Conservation (phyloP, 225 moss, liverwort and hornwort species). For the Bryoerythrophyllum caledonicum region DNA sequence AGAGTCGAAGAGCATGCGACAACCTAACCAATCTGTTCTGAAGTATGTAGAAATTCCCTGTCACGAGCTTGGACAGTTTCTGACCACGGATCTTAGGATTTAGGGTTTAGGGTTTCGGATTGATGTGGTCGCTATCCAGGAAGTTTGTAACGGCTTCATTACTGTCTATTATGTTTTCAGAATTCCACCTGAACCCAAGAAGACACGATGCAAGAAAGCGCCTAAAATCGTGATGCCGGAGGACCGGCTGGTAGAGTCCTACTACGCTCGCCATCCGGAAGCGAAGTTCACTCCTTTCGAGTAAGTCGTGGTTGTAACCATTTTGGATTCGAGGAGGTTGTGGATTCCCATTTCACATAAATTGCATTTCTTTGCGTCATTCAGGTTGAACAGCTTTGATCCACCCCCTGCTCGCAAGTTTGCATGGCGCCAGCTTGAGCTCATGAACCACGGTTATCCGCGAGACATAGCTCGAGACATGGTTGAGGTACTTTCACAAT, state of each 20-base stretch:
- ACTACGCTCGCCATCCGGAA: constrained; percentile 87
- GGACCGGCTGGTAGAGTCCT: constrained; percentile 84
- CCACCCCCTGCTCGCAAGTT: constrained; percentile 80
- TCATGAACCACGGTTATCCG: constrained; percentile 64
- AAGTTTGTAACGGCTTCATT: background rate
- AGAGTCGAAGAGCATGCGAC: background rate
- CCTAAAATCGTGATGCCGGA: constrained; percentile 74
- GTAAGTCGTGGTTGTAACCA: constrained; percentile 40
- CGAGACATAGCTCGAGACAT: constrained; percentile 81
- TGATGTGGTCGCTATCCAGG: no score
- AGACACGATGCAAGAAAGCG: constrained; percentile 64
- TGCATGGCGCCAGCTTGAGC: constrained; percentile 88
- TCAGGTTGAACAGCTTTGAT: constrained; percentile 87
- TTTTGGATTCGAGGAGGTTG: constrained; percentile 3
- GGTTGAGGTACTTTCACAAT: constrained; percentile 62
- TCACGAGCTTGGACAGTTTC: background rate
- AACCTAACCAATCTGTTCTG: background rate
- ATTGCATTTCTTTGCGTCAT: background rate
- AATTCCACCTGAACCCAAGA: constrained; percentile 73
- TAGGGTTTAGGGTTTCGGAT: background rate
- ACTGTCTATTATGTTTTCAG: constrained; percentile 39
- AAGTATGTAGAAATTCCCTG: background rate
- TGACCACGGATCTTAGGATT: no score
- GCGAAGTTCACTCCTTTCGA: constrained; percentile 68
- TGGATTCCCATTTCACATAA: background rate